A percentile compares a stretch with the other conserved stretches of the same genome.
phyloP scores from a whole-genome alignment of 2,329 filamentous ascomycete genomes.

The Exserohilum rostratum region DNA sequence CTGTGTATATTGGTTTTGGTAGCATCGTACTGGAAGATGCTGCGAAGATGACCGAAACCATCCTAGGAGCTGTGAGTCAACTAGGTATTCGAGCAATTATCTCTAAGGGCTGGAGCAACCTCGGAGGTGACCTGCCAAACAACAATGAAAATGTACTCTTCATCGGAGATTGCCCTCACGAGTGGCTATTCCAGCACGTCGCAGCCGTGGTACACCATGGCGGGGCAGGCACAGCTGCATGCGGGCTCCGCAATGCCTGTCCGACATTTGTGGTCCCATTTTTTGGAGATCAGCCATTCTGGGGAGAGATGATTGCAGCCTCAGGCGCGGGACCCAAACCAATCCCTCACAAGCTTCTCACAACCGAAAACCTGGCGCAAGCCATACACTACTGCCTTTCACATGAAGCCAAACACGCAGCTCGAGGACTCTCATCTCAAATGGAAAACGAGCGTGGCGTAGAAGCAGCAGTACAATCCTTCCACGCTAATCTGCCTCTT shows the following conservation, averaged over 20 bases:
- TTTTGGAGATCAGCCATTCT: conserved; percentile 67
- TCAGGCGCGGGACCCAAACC: conserved; percentile 59
- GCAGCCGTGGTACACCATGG: conserved; percentile 83
- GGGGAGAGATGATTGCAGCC: conserved; percentile 56
- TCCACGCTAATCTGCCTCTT: conserved; percentile 34
- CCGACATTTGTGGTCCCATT: conserved; percentile 83
- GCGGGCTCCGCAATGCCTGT: conserved; percentile 75
- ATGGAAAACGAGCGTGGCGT: conserved; percentile 34
- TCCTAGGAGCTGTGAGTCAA: conserved; percentile 54
- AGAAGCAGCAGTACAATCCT: conserved; percentile 32
- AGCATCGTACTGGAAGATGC: conserved; percentile 63
- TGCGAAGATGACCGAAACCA: conserved; percentile 50
- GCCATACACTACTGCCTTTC: conserved; percentile 56
- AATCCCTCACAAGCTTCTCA: conserved; percentile 52
- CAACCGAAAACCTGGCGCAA: conserved; percentile 50
- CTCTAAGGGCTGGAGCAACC: conserved; percentile 51
- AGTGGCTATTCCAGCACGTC: conserved; percentile 83
- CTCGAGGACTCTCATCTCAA: conserved; percentile 24
- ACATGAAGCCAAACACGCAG: conserved; percentile 33
- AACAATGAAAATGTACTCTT: conserved; percentile 53
- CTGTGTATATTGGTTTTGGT: conserved; percentile 64
- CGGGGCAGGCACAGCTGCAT: conserved; percentile 82
- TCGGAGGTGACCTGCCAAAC: neutral
- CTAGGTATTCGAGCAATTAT: conserved; percentile 55
- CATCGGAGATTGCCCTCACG: conserved; percentile 75